Evolutionary conservation across 768 basidiomycete genomes (phyloP), one percentile per base, ranked within the genome.

Genomic region (Infundibulicybe gibba): DNA sequence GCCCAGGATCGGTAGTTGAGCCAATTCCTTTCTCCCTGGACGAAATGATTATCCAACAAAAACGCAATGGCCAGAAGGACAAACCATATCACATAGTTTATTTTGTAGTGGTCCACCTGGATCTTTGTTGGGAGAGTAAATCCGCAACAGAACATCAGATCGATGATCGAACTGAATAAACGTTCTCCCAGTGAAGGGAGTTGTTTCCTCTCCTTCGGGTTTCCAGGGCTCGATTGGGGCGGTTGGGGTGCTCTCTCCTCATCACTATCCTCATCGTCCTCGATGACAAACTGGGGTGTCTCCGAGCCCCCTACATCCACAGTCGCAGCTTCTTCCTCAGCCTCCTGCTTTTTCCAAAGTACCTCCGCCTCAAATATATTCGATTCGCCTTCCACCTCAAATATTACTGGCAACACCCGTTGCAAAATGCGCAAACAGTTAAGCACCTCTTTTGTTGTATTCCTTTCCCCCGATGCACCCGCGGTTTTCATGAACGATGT

Each of bases 11-110:
- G 32, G 77, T 71, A 2, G 92, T 90, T 2, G 92, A 92, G 11
- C 97, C 95, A 17, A 99, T 80, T 11, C 95, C 95, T 58, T 87
- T 92, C 72, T 97, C 93, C 95, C 95, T 94, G 47, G 21, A 25
- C 54, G 20, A 54, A 20, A 35, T 45, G 30, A 39, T 8, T 31
- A 15, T 19, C 33, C 17, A 8, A 37, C 19, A 6, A 19, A 5
- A n/a, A 19, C 15, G 42, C 34, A 6, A 9, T 10, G 12, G 13
- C 1, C 14, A 32, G 16, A 48, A 33, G 38, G n/a, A 63, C 85
- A 49, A 62, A 91, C 91, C 92, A 95, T 45, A 94, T 94, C 17
- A 88, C 72, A 70, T 93, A 87, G 61, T 87, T 84, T 39, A 93
- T 84, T 61, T 90, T 87, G 62, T 90, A 80, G 55, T 86, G 85